These are phyloP conservation scores for Tubosaeta sp. DNA, from an alignment of 768 basidiomycete species.

Conservation along the genomic window DNA sequence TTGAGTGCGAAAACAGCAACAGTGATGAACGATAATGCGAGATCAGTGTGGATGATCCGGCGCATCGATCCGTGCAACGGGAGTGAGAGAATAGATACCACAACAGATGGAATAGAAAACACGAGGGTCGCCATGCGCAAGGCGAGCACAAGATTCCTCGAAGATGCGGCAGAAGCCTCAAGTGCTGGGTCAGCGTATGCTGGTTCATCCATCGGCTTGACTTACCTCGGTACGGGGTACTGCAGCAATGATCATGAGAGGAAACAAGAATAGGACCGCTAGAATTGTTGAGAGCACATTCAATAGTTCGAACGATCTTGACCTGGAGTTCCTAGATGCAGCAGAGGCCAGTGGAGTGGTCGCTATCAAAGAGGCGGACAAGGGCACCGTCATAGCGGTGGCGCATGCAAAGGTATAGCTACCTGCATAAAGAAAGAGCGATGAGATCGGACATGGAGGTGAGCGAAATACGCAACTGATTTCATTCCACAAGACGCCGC, in stretches of 20 bases:
- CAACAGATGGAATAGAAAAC: slow-evolving; percentile 54
- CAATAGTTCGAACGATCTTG: slow-evolving; percentile 56
- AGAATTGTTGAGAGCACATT: slow-evolving; percentile 47
- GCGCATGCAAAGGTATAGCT: slow-evolving; percentile 61
- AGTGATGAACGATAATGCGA: slow-evolving; percentile 43
- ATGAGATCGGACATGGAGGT: slow-evolving; percentile 3
- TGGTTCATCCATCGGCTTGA: slow-evolving; percentile 21
- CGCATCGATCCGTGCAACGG: slow-evolving; percentile 44
- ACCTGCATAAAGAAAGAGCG: slow-evolving; percentile 33
- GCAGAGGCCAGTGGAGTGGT: slow-evolving; percentile 10
- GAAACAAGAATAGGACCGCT: slow-evolving; percentile 50
- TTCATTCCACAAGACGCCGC: slow-evolving; percentile 58
- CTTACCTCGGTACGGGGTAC: slow-evolving; percentile 41
- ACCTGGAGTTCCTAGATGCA: slow-evolving; percentile 39
- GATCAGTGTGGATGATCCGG: slow-evolving; percentile 36
- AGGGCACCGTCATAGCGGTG: slow-evolving; percentile 58
- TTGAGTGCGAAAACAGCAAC: slow-evolving; percentile 42
- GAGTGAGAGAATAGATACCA: slow-evolving; percentile 52
- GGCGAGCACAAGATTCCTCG: slow-evolving; percentile 22
- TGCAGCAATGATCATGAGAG: slow-evolving; percentile 52
- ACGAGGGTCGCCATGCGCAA: slow-evolving; percentile 52
- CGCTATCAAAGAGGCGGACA: slow-evolving; percentile 58
- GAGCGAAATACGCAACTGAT: slow-evolving; percentile 44
- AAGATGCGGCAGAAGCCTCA: slow-evolving; percentile 5
- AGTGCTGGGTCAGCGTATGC: slow-evolving; percentile 10